Evolutionary conservation across 306 rosid species (phyloP).

Genomic region (Malus fusca): DNA sequence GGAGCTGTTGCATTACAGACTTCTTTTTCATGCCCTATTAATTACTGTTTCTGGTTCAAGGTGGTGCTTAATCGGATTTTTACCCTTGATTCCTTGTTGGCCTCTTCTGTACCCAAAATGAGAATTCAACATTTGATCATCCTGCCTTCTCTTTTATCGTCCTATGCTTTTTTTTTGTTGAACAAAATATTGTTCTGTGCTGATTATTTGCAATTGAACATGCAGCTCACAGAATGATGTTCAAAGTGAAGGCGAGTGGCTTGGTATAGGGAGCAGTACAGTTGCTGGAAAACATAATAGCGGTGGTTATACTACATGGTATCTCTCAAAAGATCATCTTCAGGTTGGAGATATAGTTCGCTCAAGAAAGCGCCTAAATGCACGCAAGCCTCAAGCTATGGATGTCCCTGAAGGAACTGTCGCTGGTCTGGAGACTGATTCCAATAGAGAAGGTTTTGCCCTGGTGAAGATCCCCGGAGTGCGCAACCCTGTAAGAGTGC

Average conservation of each 20-base stretch:
- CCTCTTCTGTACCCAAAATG: background rate
- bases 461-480: constrained; percentile 53
- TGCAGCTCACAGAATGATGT: constrained; percentile 52
- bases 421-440: constrained; percentile 44
- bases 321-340: constrained; percentile 57
- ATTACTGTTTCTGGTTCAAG: background rate
- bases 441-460: constrained; percentile 35
- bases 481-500: constrained; percentile 57
- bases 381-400: constrained; percentile 45
- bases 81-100: background rate
- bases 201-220: constrained; percentile 5
- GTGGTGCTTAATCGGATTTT: background rate
- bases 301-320: constrained; percentile 44
- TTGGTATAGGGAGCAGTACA: constrained; percentile 34
- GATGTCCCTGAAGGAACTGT: constrained; percentile 63
- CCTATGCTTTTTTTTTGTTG: background rate
- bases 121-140: background rate
- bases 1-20: background rate
- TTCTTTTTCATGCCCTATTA: background rate
- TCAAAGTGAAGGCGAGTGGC: constrained; percentile 52
- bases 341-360: constrained; percentile 63
- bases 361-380: constrained; percentile 53
- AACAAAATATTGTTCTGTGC: background rate
- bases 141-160: background rate
- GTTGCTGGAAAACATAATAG: constrained; percentile 28